Percentiles rank a stretch among this genome's conserved stretches.
Evolutionary conservation across 441 rosid species (phyloP).

Genomic region (Brassica hybrid): DNA sequence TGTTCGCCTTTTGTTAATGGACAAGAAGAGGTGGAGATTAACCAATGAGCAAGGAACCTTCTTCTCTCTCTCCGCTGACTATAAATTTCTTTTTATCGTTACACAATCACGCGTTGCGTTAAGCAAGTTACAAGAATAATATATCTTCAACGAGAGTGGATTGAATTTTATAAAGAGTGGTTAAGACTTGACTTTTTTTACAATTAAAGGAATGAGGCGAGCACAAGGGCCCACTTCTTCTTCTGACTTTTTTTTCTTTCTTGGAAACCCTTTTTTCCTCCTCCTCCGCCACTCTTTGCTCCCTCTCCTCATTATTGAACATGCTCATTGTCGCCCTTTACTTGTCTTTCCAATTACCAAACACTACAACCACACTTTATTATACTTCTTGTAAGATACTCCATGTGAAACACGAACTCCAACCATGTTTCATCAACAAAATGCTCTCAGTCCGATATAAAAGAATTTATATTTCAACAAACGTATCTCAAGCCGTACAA

Average conservation of each 20-base stretch:
- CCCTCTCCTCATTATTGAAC: neutral
- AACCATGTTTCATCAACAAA: constrained; percentile 13
- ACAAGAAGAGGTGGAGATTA: neutral
- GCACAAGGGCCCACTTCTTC: constrained; percentile 13
- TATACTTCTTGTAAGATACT: neutral
- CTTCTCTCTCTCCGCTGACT: constrained; percentile 11
- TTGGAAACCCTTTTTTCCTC: neutral
- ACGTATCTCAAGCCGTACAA: constrained; percentile 7
- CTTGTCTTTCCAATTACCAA: constrained; percentile 14
- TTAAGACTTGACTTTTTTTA: neutral
- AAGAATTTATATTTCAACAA: neutral
- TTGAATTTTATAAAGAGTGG: neutral
- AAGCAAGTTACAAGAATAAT: neutral
- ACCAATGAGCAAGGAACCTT: neutral
- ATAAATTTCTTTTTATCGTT: neutral
- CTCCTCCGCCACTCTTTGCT: neutral
- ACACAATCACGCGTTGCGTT: neutral
- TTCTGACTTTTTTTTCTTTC: neutral
- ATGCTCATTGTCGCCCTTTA: constrained; percentile 3
- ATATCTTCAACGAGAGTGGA: neutral
- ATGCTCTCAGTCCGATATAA: constrained; percentile 4
- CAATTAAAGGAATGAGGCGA: neutral
- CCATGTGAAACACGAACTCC: constrained; percentile 3
- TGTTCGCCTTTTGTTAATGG: neutral
- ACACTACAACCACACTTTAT: neutral